Conservation (phyloP, 2,329 filamentous ascomycete species). For the Verticillium longisporum region DNA sequence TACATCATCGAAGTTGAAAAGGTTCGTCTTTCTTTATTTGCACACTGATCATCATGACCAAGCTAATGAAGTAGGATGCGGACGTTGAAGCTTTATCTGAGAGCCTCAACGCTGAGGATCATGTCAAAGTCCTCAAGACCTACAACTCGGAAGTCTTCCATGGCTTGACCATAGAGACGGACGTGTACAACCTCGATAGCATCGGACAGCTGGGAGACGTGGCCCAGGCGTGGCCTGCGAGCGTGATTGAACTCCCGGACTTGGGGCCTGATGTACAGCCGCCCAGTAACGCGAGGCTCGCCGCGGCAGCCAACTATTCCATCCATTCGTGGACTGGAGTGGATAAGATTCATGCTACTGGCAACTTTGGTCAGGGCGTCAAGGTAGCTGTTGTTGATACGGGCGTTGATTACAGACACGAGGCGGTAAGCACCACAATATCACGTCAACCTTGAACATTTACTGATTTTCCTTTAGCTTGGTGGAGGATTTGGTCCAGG, state of each 20-base stretch:
- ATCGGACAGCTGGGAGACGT: background rate
- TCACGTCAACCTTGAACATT: background rate
- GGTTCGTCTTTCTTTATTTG: background rate
- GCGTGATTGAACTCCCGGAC: background rate
- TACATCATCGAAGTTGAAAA: slow-evolving; percentile 1
- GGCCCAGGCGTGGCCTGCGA: background rate
- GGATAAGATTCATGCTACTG: slow-evolving; percentile 3
- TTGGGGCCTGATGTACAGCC: background rate
- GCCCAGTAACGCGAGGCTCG: background rate
- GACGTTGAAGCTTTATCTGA: background rate
- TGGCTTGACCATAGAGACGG: background rate
- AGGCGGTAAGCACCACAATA: slow-evolving; percentile 21
- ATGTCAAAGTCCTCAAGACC: background rate
- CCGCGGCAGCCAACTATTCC: slow-evolving; percentile 5
- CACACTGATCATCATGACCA: background rate
- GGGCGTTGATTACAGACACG: slow-evolving; percentile 30
- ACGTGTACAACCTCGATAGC: background rate
- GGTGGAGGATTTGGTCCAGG: slow-evolving; percentile 38
- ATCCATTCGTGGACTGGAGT: slow-evolving; percentile 8
- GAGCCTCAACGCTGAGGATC: background rate
- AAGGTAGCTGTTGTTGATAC: slow-evolving; percentile 9
- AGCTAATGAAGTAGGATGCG: background rate
- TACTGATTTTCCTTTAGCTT: slow-evolving; percentile 12
- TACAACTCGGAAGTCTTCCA: background rate
- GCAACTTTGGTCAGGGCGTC: slow-evolving; percentile 7